Evolutionary conservation across 805 yeast genomes (phyloP), one percentile per base, ranked within the genome.

Genomic region (Ogataea zsoltii): DNA sequence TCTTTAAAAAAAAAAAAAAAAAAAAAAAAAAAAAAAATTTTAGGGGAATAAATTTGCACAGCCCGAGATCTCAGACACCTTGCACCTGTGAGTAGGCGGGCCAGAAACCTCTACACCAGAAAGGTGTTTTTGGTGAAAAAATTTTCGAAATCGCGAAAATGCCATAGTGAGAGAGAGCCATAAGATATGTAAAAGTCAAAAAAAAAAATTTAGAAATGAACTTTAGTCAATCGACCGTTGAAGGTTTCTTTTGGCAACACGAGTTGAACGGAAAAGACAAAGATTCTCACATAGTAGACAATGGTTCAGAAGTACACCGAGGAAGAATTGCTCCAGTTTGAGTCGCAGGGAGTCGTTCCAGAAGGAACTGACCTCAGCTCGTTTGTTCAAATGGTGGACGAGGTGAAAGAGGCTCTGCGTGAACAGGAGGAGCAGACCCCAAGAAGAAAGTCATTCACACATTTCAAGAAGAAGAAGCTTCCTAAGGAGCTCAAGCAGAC

Each of bases 401-500:
- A 77, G 48, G 88, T 85, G 51, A 76, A 77, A 54, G 85, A 57
- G 34, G 62, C 63, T 11, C 39, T 66, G 45, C 51, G 49, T 38
- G 65, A 61, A 56, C 59, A 60, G 51, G 68, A 62, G 18, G 66
- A 62, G 34, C 45, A 40, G 34, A 46, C 50, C n/a, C 58, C 59
- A 33, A 77, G 90, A 71, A 80, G 89, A 73, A 77, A 80, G 51
- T 82, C 88, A 12, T 74, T 83, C 59, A 76, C 83, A 61, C 50
- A 51, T 14, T 46, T 48, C 43, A 82, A 77, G 61, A 76, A 77
- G 67, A 72, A 70, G 55, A 75, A 73, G 49, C 69, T 67, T 52
- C 72, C 71, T 29, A 70, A 75, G 46, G 75, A 69, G 45, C 71
- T 72, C 45, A 70, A 72, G 38, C 74, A 70, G 48, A 77, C 83